Conservation (phyloP, 768 basidiomycete species). For the Tulasnella sp. region DNA sequence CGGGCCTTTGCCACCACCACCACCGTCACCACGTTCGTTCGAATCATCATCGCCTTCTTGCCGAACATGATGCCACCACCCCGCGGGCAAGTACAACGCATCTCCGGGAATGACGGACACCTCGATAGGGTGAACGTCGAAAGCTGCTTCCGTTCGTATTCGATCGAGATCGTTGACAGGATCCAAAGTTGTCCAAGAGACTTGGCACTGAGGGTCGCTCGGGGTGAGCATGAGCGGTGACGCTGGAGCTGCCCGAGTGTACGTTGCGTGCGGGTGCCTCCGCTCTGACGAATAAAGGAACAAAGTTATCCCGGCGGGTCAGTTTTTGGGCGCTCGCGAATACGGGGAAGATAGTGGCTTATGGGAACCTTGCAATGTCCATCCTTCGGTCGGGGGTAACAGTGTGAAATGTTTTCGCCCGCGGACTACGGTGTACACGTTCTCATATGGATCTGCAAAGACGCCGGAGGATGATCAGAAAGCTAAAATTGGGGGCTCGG, state of each 20-base stretch:
- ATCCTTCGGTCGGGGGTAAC: conserved; percentile 84
- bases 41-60: conserved; percentile 49
- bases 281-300: conserved; percentile 45
- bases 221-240: conserved; percentile 37
- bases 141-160: conserved; percentile 35
- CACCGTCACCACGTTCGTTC: conserved; percentile 24
- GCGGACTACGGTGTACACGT: conserved; percentile 82
- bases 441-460: conserved; percentile 78
- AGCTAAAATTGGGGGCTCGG: background rate
- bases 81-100: conserved; percentile 82
- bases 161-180: conserved; percentile 46
- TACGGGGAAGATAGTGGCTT: background rate
- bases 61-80: conserved; percentile 91
- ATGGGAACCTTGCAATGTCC: conserved; percentile 67
- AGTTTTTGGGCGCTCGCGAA: background rate
- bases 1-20: conserved; percentile 41
- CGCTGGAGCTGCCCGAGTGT: conserved; percentile 43
- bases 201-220: conserved; percentile 34
- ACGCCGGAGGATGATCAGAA: background rate
- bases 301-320: background rate
- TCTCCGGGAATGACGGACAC: conserved; percentile 69
- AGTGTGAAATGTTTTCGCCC: conserved; percentile 84
- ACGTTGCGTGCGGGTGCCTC: conserved; percentile 63
- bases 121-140: conserved; percentile 59
- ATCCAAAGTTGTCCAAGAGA: conserved; percentile 84